phyloP scores from a whole-genome alignment of 2,329 filamentous ascomycete genomes.

The Ceratocystis colombiana region DNA sequence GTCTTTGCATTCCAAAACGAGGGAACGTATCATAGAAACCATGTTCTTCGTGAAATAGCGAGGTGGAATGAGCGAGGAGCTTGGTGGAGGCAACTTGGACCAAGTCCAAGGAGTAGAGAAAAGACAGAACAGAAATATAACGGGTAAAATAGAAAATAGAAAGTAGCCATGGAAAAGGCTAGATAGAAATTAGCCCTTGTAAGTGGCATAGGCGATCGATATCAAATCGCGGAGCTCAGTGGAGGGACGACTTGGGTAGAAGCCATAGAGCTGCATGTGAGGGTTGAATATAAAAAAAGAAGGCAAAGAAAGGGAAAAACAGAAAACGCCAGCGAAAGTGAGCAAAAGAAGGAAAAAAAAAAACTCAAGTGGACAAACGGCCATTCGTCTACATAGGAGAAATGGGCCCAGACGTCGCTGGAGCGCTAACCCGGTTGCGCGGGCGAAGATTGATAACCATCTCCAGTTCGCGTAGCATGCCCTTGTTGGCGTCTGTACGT shows the following conservation, averaged over 20 bases:
- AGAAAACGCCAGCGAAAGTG: neutral
- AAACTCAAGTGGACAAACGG: neutral
- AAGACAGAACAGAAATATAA: constrained; percentile 9
- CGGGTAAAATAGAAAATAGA: neutral
- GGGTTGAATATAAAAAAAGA: neutral
- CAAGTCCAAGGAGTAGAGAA: neutral
- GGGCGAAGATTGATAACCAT: constrained; percentile 62
- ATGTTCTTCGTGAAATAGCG: constrained; percentile 15
- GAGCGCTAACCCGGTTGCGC: constrained; percentile 33
- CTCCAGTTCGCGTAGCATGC: constrained; percentile 88
- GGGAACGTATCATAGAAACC: constrained; percentile 12
- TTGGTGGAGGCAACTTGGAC: neutral
- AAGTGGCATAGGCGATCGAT: neutral
- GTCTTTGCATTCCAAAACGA: neutral
- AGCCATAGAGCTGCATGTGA: neutral
- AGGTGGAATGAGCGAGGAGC: constrained; percentile 1
- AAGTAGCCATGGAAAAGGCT: neutral
- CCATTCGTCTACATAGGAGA: constrained; percentile 23
- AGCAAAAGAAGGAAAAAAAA: neutral
- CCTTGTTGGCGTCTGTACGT: constrained; percentile 68
- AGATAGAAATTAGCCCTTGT: neutral
- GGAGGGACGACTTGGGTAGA: neutral
- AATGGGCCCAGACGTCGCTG: constrained; percentile 22
- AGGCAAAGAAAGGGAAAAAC: neutral
- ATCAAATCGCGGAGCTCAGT: neutral